Base-by-base conservation (phyloP, 306 rosid species). In the Castanea crenata region DNA sequence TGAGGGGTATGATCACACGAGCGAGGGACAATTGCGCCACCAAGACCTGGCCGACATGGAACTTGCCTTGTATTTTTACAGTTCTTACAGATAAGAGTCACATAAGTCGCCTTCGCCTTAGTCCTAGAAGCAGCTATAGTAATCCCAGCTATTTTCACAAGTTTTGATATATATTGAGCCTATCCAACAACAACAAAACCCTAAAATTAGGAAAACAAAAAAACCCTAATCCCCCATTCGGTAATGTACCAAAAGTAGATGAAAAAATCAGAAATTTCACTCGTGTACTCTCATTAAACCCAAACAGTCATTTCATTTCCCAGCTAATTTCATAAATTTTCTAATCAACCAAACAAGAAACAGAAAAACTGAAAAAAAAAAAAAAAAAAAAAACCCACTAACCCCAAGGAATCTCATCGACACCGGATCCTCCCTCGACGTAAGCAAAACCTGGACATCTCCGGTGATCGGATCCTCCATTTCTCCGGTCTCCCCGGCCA, bases 11-110 rank as follows among this genome's bases (percentile, higher is more conserved):
- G 99, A 86, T 77, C 93, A 81, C 99, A 95, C 1, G 99, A 83
- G 61, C 99, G 98, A 54, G 99, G 99, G 71, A 95, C 96, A 77
- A 95, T 84, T 8, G 99, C 99, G 27, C 99, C 99, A 13, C 99
- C 99, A 74, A 95, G 99, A 52, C 99, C 99, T 1, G 99, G 98
- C 32, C 97, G 83, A 73, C 99, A 95, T 0, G 99, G 93, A 82
- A 95, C 94, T 78, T 90, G 91, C 82, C 78, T 88, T 55, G 87
- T 90, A 10, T 91, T 92, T 83, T 82, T 89, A 81, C 99, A 95
- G 74, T 95, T 95, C 88, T 90, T 95, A 79, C 99, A 95, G 74
- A 95, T 72, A 27, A 92, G 85, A 58, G 92, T 93, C 76, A 95
- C 97, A 83, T 95, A 95, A 25, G 99, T 95, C 4, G 99, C 99